These are phyloP conservation scores for Prunus mongolica DNA, from an alignment of 306 rosid genomes.

Conservation along the genomic window DNA sequence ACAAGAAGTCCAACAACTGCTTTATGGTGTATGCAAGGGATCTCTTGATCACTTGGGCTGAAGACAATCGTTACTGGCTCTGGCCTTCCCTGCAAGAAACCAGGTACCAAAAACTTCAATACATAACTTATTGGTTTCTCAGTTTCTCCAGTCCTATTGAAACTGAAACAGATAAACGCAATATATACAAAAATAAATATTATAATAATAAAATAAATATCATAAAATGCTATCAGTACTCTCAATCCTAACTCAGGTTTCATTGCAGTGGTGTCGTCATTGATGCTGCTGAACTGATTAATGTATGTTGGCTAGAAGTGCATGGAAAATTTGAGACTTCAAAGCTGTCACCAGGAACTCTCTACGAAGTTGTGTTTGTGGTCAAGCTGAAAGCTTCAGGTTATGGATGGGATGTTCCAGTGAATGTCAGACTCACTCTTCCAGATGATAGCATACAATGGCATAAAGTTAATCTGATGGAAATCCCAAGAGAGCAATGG, in stretches of 20 bases:
- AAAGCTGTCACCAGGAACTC: conserved; percentile 51
- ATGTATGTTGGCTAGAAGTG: conserved; percentile 74
- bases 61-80: conserved; percentile 44
- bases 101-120: conserved; percentile 30
- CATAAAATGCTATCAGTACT: neutral
- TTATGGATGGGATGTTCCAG: conserved; percentile 64
- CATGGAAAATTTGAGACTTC: conserved; percentile 52
- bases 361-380: conserved; percentile 45
- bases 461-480: conserved; percentile 28
- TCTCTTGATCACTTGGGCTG: conserved; percentile 58
- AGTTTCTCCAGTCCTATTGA: too few relatives aligned
- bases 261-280: conserved; percentile 40
- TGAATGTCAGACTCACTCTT: conserved; percentile 46
- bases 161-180: neutral
- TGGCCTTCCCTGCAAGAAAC: conserved; percentile 45
- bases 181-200: too few relatives aligned
- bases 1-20: conserved; percentile 46
- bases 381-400: conserved; percentile 49
- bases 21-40: conserved; percentile 68
- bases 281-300: conserved; percentile 53
- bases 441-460: conserved; percentile 55
- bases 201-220: too few relatives aligned
- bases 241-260: neutral
- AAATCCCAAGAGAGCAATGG: conserved; percentile 37
- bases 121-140: neutral